Base-by-base conservation (phyloP, 2,329 filamentous ascomycete species). In the Emericellopsis atlantica region DNA sequence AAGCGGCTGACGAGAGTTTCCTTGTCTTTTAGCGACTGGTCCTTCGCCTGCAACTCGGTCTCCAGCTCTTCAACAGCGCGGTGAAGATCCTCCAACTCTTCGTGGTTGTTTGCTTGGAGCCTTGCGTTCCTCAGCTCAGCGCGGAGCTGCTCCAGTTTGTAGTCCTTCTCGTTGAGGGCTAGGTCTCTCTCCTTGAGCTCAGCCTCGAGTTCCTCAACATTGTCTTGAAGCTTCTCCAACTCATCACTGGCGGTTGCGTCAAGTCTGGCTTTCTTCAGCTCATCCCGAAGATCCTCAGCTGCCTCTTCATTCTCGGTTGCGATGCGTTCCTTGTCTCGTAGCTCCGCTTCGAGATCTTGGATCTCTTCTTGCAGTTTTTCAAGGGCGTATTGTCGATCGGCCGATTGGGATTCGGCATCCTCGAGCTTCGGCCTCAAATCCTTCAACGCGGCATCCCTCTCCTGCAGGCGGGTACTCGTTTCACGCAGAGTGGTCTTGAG, bases 161-260 rank as follows among this genome's bases (percentile, higher is more conserved):
- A 29, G 78, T 45, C 88, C 83, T 40, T 92, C 83, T 21, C 79
- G 78, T 46, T 87, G 31, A 93, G 71, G 2, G 76, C 56, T 3
- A 79, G 76, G 43, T 90, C 81, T 54, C 86, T 90, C 46, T 86
- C 81, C 33, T 83, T 75, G 11, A 90, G 56, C 8, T 85, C 79
- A 4, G 77, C 75, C 57, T 93, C 83, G 7, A 90, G 65, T 50
- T 92, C 84, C 26, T 75, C 75, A 11, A 94, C 73, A 21, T 83
- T 79, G 49, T 87, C 82, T 39, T 78, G 78, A 2, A 92, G 61
- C 47, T 81, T 79, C 36, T 81, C 76, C 14, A 81, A 53, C 48
- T 79, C 70, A 31, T 75, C 74, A 34, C 70, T 66, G 8, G 26
- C 26, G 26, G 12, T 29, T 29, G 26, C 26, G 44, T 71, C 71